A percentile compares a stretch with the other conserved stretches of the same genome.
These are phyloP conservation scores for Phlebiopsis flavidoalba DNA, from an alignment of 768 basidiomycete species.

Conservation along the genomic window DNA sequence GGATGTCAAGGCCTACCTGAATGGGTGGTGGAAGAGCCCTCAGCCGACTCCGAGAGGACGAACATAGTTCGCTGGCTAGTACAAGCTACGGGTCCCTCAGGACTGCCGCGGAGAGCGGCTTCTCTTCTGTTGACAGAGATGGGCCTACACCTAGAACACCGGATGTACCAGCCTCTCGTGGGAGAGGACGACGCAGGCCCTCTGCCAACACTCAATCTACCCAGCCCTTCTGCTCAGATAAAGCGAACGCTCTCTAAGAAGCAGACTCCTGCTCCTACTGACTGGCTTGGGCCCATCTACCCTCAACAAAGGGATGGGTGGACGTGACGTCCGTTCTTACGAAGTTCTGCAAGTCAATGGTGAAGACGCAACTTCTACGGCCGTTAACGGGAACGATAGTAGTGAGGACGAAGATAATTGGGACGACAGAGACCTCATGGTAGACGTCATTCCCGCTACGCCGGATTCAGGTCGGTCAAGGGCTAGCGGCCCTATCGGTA, in stretches of 20 bases:
- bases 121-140: background rate
- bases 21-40: background rate
- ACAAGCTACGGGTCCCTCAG: constrained; percentile 10
- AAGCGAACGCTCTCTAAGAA: background rate
- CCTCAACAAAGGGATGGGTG: background rate
- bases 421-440: background rate
- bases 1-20: background rate
- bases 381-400: background rate
- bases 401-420: background rate
- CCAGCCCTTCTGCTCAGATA: background rate
- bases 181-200: background rate
- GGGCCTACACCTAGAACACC: background rate
- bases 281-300: background rate
- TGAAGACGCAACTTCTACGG: background rate
- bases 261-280: background rate
- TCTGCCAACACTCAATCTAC: background rate
- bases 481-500: background rate
- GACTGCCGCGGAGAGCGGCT: background rate
- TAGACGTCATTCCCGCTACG: constrained; percentile 1
- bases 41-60: background rate
- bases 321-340: background rate
- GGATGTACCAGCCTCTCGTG: background rate
- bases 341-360: background rate
- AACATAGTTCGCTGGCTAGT: constrained; percentile 6
- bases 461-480: background rate